Base-by-base conservation (phyloP, 1,284 basidiomycete species). In the Cutaneotrichosporon sp. region DNA sequence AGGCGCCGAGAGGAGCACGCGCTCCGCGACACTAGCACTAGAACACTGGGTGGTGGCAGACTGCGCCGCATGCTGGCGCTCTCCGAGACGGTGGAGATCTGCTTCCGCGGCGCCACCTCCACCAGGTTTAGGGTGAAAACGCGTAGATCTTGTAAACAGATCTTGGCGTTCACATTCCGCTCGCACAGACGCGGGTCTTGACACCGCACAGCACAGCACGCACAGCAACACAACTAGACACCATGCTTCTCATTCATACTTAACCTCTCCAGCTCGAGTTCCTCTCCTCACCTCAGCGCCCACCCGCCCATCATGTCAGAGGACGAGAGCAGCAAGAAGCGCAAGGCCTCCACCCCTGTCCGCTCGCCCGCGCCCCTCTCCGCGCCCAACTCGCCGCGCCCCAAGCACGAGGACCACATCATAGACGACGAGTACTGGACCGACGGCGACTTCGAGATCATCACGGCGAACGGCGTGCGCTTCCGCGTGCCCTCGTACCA, bases 401-500 rank as follows among this genome's bases (percentile, higher is more conserved):
- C 14, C 36, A 16, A 38, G 13, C n/a, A n/a, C n/a, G 38, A 14
- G 6, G 38, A 42, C 7, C 18, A 42, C 9, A 38, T 38, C 13
- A 4, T n/a, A 9, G 38, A 14, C 3, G 38, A 42, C 27, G 47
- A 50, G 16, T 14, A 18, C 2, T 50, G 47, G 47, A 50, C 25
- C 6, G 45, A 50, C 7, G 50, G 50, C 16, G 50, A 52, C 50
- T 34, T 52, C n/a, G 31, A 52, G n/a, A 20, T 52, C 33, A 36
- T 52, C 33, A 52, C 50, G 11, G 22, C 20, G 1, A n/a, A 42
- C 22, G 22, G 14, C 18, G 24, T 46, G 22, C 45, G 45, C 45
- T 46, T 46, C 24, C 45, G 22, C 14, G 10, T 46, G 4, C 45
- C 45, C 4, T 46, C 45, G 5, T 46, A 42, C 8, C 38, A 42